Evolutionary conservation across 192 early-diverging fungal species (phyloP).

Genomic region (Coemansia sp.): DNA sequence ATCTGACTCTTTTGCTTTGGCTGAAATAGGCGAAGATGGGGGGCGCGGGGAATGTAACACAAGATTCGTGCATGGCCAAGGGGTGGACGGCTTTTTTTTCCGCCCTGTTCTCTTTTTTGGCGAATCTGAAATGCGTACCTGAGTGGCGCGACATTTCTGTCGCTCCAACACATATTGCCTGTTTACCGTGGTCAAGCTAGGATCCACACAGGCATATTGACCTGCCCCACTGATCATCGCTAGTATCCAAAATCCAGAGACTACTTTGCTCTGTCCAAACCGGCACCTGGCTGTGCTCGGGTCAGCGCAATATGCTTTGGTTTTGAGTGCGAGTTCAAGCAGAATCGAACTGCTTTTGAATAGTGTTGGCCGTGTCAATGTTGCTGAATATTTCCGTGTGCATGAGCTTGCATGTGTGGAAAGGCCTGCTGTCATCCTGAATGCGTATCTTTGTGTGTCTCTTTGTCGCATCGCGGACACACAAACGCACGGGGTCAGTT

Average conservation of each 20-base stretch:
- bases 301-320: neutral
- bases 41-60: neutral
- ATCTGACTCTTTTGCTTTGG: neutral
- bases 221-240: neutral
- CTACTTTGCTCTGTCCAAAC: neutral
- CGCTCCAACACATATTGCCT: neutral
- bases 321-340: neutral
- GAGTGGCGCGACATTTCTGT: constrained; percentile 1
- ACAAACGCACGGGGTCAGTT: constrained; percentile 1
- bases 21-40: neutral
- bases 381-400: constrained; percentile 4
- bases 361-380: neutral
- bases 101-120: neutral
- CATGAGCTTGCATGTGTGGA: neutral
- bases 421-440: neutral
- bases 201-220: neutral
- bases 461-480: neutral
- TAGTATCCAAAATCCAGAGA: neutral
- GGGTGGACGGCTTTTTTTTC: neutral
- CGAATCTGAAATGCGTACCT: neutral
- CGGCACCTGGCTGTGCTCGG: neutral
- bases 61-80: neutral
- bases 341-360: neutral
- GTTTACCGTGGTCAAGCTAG: neutral
- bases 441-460: neutral